These are phyloP conservation scores for Rhynchospora pubera DNA, from an alignment of 176 grass and related monocot genomes.

Conservation along the genomic window DNA sequence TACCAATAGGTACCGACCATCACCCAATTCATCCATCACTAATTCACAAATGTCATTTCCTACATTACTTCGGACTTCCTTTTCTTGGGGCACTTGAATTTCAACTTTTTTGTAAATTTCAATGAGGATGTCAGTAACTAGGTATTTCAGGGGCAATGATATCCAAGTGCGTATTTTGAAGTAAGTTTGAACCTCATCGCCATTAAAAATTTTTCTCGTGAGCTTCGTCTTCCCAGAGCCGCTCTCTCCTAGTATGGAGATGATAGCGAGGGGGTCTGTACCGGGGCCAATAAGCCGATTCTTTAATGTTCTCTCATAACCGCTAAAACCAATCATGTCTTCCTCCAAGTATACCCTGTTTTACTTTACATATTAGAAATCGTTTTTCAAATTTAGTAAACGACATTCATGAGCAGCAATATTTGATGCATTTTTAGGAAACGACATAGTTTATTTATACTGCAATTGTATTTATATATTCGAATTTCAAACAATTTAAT, in stretches of 20 bases:
- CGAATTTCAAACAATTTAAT: too few relatives aligned
- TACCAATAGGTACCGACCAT: slow-evolving; percentile 17
- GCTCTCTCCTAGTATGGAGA: slow-evolving; percentile 27
- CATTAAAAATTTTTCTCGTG: slow-evolving; percentile 18
- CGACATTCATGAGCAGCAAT: too few relatives aligned
- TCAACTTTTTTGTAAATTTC: slow-evolving; percentile 23
- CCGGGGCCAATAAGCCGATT: background rate
- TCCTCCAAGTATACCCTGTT: slow-evolving; percentile 10
- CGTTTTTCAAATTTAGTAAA: background rate
- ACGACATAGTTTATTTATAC: too few relatives aligned
- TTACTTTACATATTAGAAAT: background rate
- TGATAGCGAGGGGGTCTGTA: background rate
- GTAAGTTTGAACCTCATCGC: background rate
- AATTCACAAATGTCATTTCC: background rate
- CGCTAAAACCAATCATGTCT: slow-evolving; percentile 16
- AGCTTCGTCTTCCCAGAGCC: slow-evolving; percentile 27
- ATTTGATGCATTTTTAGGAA: too few relatives aligned
- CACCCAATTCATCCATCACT: background rate
- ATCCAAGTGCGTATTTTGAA: slow-evolving; percentile 22
- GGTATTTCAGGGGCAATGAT: slow-evolving; percentile 10
- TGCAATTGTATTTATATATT: too few relatives aligned
- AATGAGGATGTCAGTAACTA: slow-evolving; percentile 17
- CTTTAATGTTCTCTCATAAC: background rate
- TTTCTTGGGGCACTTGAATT: background rate
- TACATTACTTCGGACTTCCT: background rate